A percentile compares a stretch with the other conserved stretches of the same genome.
These are phyloP conservation scores for Trichoderma koningiopsis DNA, from an alignment of 2,329 filamentous ascomycete genomes.

Conservation along the genomic window DNA sequence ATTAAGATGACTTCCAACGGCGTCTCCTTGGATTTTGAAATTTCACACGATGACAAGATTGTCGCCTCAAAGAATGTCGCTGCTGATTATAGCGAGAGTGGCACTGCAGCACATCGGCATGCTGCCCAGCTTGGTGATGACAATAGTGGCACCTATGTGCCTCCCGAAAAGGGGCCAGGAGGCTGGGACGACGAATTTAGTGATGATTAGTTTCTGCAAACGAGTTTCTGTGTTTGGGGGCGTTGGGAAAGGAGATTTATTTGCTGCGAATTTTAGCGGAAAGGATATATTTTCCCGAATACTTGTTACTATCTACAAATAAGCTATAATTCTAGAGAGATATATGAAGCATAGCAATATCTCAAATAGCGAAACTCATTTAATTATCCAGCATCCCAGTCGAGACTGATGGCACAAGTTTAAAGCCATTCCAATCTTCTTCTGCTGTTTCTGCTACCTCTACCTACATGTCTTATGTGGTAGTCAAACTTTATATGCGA, in stretches of 20 bases:
- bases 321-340: background rate
- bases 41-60: conserved; percentile 13
- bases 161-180: background rate
- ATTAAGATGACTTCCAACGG: conserved; percentile 27
- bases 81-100: conserved; percentile 23
- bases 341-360: background rate
- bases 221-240: background rate
- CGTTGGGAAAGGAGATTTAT: background rate
- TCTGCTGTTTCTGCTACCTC: too few species aligned
- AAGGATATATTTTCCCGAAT: background rate
- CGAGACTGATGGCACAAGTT: too few species aligned
- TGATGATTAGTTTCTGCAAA: background rate
- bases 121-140: background rate
- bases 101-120: background rate
- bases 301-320: background rate
- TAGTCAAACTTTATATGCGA: too few species aligned
- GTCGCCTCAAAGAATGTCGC: conserved; percentile 26
- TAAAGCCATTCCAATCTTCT: too few species aligned
- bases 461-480: too few species aligned
- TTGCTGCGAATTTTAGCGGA: background rate
- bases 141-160: background rate
- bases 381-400: too few species aligned
- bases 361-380: background rate
- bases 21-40: conserved; percentile 26
- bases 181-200: background rate